phyloP scores from a whole-genome alignment of 1,284 basidiomycete species.

The Rhodofomes roseus region DNA sequence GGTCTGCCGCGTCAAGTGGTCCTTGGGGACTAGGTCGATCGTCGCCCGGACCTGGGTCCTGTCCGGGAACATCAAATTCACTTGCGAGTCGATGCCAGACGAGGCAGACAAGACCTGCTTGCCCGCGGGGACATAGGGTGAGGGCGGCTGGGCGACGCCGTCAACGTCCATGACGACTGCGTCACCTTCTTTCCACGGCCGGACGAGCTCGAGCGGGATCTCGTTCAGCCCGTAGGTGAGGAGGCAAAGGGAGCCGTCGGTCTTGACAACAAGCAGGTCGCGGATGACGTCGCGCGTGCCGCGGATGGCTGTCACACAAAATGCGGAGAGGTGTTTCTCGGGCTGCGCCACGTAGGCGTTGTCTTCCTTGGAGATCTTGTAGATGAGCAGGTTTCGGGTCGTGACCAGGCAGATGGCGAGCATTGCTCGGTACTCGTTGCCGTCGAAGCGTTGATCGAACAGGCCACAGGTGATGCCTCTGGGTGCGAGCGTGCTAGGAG shows the following conservation, averaged over 20 bases:
- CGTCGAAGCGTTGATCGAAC: slow-evolving; percentile 68
- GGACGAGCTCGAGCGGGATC: slow-evolving; percentile 34
- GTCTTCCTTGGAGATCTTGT: slow-evolving; percentile 38
- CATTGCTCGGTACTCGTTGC: slow-evolving; percentile 44
- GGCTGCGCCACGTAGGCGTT: slow-evolving; percentile 40
- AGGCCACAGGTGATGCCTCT: slow-evolving; percentile 47
- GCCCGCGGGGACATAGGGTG: background rate
- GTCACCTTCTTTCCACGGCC: slow-evolving; percentile 34
- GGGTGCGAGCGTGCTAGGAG: slow-evolving; percentile 18
- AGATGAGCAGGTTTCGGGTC: slow-evolving; percentile 44
- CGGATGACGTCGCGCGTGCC: slow-evolving; percentile 58
- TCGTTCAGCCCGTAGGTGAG: slow-evolving; percentile 58
- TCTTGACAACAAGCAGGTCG: slow-evolving; percentile 66
- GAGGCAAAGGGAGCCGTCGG: slow-evolving; percentile 47
- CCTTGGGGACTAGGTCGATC: slow-evolving; percentile 25
- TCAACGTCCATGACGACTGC: slow-evolving; percentile 32
- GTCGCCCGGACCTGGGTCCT: slow-evolving; percentile 16
- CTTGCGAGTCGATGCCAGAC: slow-evolving; percentile 23
- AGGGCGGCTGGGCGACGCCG: background rate
- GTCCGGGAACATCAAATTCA: slow-evolving; percentile 23
- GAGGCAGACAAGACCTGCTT: slow-evolving; percentile 15
- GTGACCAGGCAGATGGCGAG: slow-evolving; percentile 56
- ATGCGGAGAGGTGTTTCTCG: slow-evolving; percentile 40
- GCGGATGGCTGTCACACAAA: slow-evolving; percentile 54
- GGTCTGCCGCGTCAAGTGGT: slow-evolving; percentile 50